Evolutionary conservation across 148 eudicot species (phyloP), one percentile per base, ranked within the genome.

Genomic region (Vaccinium myrtillus): DNA sequence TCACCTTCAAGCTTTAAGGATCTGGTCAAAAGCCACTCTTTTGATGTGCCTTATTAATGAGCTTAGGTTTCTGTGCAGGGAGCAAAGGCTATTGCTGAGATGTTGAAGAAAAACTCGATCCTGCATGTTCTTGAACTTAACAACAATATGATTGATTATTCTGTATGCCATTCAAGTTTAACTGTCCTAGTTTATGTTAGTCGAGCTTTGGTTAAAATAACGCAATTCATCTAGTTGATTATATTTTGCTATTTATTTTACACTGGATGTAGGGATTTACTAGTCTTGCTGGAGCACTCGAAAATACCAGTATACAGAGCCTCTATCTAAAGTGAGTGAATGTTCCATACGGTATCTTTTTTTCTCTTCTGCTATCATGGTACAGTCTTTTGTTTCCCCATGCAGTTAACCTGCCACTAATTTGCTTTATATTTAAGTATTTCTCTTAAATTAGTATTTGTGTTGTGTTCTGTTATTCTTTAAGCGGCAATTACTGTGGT

Each of bases 221-320:
- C n/a, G 32, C 85, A 78, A 80, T 79, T 84, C 89, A 86, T 86
- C 80, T 86, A 85, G 84, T 61, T 87, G 51, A 58, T 83, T 87
- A 70, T 70, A 25, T 82, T 83, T 74, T 86, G 80, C 14, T 63
- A 76, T 80, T 43, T 86, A 75, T 76, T 94, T 88, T 90, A 88
- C 89, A 84, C 88, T 93, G 94, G 98, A 93, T 92, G 90, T 90
- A 97, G 99, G 99, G 99, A 84, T 97, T 97, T 92, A 91, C 99
- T 85, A 89, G 98, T 90, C 93, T 97, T 90, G 99, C 98, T 87
- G 96, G 91, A 83, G 94, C 98, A 81, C 91, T 97, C 76, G 99
- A 95, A 89, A 97, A 94, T 83, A 94, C 86, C 78, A 89, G 87
- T 77, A 83, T 95, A 85, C 89, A 90, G 81, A 83, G 83, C 58